Percentiles rank a stretch among this genome's conserved stretches.
Conservation (phyloP, 2,329 filamentous ascomycete genomes). For the Epichloe elymi region DNA sequence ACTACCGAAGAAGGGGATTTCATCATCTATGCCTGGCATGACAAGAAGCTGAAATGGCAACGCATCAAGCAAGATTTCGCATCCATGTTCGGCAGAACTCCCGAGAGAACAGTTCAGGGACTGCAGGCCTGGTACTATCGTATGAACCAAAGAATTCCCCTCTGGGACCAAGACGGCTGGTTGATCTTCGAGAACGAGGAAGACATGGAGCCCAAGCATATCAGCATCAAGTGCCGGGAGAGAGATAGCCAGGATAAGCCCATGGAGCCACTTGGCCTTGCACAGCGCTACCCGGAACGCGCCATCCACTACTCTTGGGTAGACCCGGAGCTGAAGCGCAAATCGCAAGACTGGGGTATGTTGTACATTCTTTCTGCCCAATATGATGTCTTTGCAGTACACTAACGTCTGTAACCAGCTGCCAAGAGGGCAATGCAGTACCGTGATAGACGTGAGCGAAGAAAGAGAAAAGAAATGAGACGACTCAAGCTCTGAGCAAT, state of each 20-base stretch:
- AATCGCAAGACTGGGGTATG: conserved; percentile 28
- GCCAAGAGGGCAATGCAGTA: conserved; percentile 23
- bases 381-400: not conserved
- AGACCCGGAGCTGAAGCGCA: conserved; percentile 22
- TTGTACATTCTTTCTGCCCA: conserved; percentile 6
- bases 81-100: conserved; percentile 23
- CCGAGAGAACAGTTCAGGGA: conserved; percentile 26
- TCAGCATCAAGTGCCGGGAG: conserved; percentile 27
- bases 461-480: conserved; percentile 25
- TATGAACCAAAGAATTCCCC: conserved; percentile 28
- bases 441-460: conserved; percentile 23
- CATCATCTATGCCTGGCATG: conserved; percentile 31
- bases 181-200: conserved; percentile 27
- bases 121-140: conserved; percentile 32
- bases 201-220: conserved; percentile 23
- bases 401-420: conserved; percentile 12
- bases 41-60: conserved; percentile 30
- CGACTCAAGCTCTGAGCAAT: conserved; percentile 22
- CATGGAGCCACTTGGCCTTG: conserved; percentile 23
- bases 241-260: conserved; percentile 23
- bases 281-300: conserved; percentile 33
- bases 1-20: conserved; percentile 31
- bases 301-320: conserved; percentile 34
- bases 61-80: conserved; percentile 27
- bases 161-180: conserved; percentile 27